phyloP scores from a whole-genome alignment of 768 basidiomycete species.

The Wakefieldia striispora region DNA sequence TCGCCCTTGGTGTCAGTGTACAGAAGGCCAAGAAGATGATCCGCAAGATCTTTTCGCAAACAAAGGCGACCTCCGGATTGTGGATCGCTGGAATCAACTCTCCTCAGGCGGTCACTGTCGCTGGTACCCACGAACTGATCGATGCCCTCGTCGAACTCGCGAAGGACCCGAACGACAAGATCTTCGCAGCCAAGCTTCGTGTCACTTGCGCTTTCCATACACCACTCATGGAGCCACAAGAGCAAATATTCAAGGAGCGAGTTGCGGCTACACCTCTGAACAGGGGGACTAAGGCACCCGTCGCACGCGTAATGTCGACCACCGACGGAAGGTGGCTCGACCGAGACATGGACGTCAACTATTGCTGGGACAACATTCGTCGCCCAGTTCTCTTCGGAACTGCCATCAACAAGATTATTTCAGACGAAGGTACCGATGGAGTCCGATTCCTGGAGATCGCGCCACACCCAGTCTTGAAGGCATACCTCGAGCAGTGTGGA shows the following conservation, averaged over 20 bases:
- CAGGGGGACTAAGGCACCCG: constrained; percentile 18
- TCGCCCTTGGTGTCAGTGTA: constrained; percentile 34
- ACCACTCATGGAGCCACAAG: constrained; percentile 34
- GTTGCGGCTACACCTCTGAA: constrained; percentile 16
- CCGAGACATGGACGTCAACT: constrained; percentile 24
- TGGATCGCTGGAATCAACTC: constrained; percentile 39
- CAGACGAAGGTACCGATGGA: constrained; percentile 29
- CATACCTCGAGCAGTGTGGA: constrained; percentile 34
- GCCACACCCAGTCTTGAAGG: constrained; percentile 35
- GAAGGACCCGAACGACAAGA: constrained; percentile 25
- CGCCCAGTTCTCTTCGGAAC: constrained; percentile 34
- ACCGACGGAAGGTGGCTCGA: constrained; percentile 34
- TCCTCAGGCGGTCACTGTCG: constrained; percentile 36
- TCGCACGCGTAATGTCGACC: constrained; percentile 35
- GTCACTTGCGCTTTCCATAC: constrained; percentile 36
- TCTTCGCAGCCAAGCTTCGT: constrained; percentile 31
- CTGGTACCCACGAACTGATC: constrained; percentile 31
- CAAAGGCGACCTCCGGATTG: constrained; percentile 25
- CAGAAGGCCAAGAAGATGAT: constrained; percentile 33
- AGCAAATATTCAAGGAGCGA: constrained; percentile 29
- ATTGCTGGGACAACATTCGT: constrained; percentile 38
- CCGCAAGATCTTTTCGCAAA: constrained; percentile 29
- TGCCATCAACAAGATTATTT: constrained; percentile 30
- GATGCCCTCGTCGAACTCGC: constrained; percentile 29
- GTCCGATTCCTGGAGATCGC: constrained; percentile 32